Base-by-base conservation (phyloP, 257 asterid genomes). In the Scutellaria barbata region DNA sequence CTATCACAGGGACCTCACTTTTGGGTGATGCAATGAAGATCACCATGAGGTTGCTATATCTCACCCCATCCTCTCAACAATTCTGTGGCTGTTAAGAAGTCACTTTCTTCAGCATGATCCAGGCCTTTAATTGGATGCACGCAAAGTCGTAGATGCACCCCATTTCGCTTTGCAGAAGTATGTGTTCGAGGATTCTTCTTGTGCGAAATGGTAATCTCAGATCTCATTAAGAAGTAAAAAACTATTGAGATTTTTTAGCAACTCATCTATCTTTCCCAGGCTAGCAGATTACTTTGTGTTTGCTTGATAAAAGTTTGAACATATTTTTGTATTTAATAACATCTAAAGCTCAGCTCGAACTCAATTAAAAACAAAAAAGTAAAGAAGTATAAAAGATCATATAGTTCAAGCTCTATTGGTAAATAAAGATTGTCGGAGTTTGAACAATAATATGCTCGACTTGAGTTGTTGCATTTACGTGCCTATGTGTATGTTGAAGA, bases 1-100 rank as follows among this genome's bases (percentile, higher is more conserved):
- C 86, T 74, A 80, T 80, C 77, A 92, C 72, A 60, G 81, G 84
- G 90, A 86, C 74, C 84, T 90, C 68, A 69, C 82, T 12, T 67
- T 37, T 43, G 55, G 66, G 13, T 83, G 74, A 77, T 71, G 43
- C 48, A 35, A 33, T 25, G 16, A 47, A 50, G 39, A 35, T 37
- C 42, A n/a, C 54, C 18, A 8, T 33, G 2, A 35, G 69, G 8
- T 8, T 45, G 53, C 40, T 42, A 25, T 54, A 8, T 17, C 52
- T 65, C 30, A 8, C 40, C 58, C 33, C 39, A 68, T 40, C 41
- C 50, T 20, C 65, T 9, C 48, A 40, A 17, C 39, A 22, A 63
- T 8, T 39, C 5, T 14, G 40, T 18, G 54, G 57, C 50, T 52
- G 47, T 51, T 54, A 55, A 51, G 22, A 48, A 11, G 10, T 10